Evolutionary conservation across 2,329 filamentous ascomycete species (phyloP).

Genomic region (Trichoderma endophyticum): DNA sequence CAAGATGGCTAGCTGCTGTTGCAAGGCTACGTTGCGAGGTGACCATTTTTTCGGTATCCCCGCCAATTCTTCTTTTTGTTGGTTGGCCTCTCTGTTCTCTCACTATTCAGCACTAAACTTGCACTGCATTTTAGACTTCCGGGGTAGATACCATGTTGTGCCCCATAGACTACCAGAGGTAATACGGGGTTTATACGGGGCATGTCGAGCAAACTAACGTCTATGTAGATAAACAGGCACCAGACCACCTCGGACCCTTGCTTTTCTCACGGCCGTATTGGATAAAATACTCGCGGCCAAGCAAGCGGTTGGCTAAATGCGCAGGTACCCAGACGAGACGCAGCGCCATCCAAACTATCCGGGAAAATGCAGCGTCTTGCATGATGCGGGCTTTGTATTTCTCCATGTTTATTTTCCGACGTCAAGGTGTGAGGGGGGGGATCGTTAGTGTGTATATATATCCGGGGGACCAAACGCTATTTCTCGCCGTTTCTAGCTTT

Average conservation of each 20-base stretch:
- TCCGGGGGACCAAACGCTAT: neutral
- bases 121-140: neutral
- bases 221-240: neutral
- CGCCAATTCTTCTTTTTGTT: neutral
- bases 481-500: neutral
- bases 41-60: slow-evolving; percentile 6
- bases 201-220: neutral
- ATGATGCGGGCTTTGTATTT: slow-evolving; percentile 7
- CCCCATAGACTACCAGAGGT: neutral
- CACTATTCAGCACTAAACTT: neutral
- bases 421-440: neutral
- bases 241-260: neutral
- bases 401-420: slow-evolving; percentile 16
- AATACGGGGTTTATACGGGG: neutral
- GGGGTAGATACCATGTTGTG: neutral
- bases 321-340: neutral
- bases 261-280: neutral
- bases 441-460: neutral
- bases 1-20: neutral
- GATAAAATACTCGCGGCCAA: neutral
- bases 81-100: neutral
- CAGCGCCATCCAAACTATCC: neutral
- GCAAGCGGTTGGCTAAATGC: slow-evolving; percentile 6
- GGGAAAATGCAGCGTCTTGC: slow-evolving; percentile 1
- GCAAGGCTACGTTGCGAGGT: neutral